Evolutionary conservation across 306 rosid genomes (phyloP).

Genomic region (Glycine latifolia): DNA sequence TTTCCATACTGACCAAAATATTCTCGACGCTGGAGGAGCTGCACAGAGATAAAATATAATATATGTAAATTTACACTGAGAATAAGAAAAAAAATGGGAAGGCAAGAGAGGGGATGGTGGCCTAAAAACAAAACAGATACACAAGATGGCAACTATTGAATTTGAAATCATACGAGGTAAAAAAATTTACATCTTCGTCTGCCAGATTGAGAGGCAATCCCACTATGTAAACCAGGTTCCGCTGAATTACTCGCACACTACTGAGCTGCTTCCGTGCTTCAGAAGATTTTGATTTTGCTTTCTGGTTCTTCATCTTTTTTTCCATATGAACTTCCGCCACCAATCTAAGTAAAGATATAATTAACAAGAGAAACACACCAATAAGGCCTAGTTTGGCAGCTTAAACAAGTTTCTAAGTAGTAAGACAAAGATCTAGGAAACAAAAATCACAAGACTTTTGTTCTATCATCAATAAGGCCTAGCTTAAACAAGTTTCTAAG

Average conservation of each 20-base stretch:
- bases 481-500: too few species aligned
- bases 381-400: not conserved
- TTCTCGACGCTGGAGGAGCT: constrained; percentile 89
- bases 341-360: constrained; percentile 57
- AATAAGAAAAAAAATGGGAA: not conserved
- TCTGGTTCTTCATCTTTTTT: constrained; percentile 81
- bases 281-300: constrained; percentile 75
- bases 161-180: not conserved
- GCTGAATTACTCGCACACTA: constrained; percentile 93
- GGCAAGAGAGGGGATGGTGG: not conserved
- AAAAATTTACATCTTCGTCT: constrained; percentile 85
- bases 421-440: too few species aligned
- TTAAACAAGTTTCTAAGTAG: not conserved
- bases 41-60: constrained; percentile 41
- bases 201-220: constrained; percentile 69
- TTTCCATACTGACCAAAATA: constrained; percentile 98
- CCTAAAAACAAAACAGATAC: not conserved
- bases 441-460: not conserved
- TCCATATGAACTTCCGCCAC: constrained; percentile 77
- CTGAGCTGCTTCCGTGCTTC: constrained; percentile 97
- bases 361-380: constrained; percentile 33
- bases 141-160: not conserved
- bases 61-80: not conserved
- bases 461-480: not conserved
- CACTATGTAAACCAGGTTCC: constrained; percentile 97